Evolutionary conservation across 2,329 filamentous ascomycete species (phyloP), one percentile per base, ranked within the genome.

Genomic region (Neonectria sp.): DNA sequence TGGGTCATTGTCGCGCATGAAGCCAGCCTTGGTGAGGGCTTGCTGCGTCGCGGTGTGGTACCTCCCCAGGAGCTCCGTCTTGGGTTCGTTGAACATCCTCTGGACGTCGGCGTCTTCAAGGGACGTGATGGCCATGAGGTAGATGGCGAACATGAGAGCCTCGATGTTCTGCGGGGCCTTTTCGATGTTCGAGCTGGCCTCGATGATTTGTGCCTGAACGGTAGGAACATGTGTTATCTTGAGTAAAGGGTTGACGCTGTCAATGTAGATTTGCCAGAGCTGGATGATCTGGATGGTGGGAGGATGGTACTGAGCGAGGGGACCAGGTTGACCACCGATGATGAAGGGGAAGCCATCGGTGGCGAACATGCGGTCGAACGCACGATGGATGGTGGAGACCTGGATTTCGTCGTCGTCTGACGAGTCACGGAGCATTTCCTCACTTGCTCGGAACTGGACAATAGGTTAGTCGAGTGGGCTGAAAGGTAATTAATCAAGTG

Each of bases 241-340:
- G 53, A 92, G 82, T 6, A 94, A 76, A 0, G 91, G 90, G 71
- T 93, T 90, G 71, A 93, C 88, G 72, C 92, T 92, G 69, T 90
- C 87, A 48, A 93, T 85, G 75, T 92, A 93, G 17, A 89, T 85
- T 78, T 93, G 90, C 91, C 91, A 93, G 21, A 91, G 82, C 70
- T 89, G 86, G 66, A 91, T 87, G 60, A 90, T 90, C 65, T 90
- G 88, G 24, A 90, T 86, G 27, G 86, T 81, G 2, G 85, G 77
- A 11, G 89, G 89, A 68, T 90, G 88, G 17, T 82, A 77, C 55
- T 82, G 80, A 4, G 84, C 84, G 55, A 89, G 80, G 55, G 80
- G 81, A 21, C 79, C 75, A 17, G 77, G 76, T 11, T 81, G 76
- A 31, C 83, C 84, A 31, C 86, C 86, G 17, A 89, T 81, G 33